Conservation (phyloP, 176 grass and related monocot species). For the Cenchrus americanus region DNA sequence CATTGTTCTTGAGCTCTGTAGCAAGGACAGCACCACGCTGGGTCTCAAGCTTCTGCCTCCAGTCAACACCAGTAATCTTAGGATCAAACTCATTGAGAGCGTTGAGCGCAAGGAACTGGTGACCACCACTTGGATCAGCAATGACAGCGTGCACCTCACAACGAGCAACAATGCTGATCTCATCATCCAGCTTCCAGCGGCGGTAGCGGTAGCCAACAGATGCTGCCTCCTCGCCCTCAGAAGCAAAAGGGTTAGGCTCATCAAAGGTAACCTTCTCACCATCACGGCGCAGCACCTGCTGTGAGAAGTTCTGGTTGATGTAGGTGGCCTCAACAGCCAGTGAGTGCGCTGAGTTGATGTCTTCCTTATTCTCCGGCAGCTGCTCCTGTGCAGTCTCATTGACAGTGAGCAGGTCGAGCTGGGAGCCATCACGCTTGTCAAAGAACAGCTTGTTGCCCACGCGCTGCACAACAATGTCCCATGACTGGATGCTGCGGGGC, state of each 20-base stretch:
- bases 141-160: constrained; percentile 73
- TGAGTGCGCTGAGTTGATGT: constrained; percentile 74
- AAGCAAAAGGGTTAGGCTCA: constrained; percentile 79
- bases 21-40: constrained; percentile 82
- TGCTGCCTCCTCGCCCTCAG: constrained; percentile 67
- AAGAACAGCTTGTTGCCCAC: constrained; percentile 93
- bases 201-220: constrained; percentile 79
- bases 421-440: constrained; percentile 83
- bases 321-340: constrained; percentile 80
- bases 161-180: constrained; percentile 70
- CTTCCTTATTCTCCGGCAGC: constrained; percentile 77
- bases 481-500: constrained; percentile 67
- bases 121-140: constrained; percentile 55
- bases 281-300: constrained; percentile 65
- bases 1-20: constrained; percentile 93
- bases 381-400: constrained; percentile 85
- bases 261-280: constrained; percentile 83
- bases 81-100: constrained; percentile 86
- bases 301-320: constrained; percentile 93
- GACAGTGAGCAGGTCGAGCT: constrained; percentile 78
- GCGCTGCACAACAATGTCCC: constrained; percentile 86
- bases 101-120: constrained; percentile 70
- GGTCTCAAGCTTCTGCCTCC: constrained; percentile 87
- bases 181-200: constrained; percentile 76
- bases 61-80: constrained; percentile 82